Percentiles rank a stretch among this genome's conserved stretches.
These are phyloP conservation scores for Sanghuangporus sanghuang DNA, from an alignment of 1,284 basidiomycete species.

Conservation along the genomic window DNA sequence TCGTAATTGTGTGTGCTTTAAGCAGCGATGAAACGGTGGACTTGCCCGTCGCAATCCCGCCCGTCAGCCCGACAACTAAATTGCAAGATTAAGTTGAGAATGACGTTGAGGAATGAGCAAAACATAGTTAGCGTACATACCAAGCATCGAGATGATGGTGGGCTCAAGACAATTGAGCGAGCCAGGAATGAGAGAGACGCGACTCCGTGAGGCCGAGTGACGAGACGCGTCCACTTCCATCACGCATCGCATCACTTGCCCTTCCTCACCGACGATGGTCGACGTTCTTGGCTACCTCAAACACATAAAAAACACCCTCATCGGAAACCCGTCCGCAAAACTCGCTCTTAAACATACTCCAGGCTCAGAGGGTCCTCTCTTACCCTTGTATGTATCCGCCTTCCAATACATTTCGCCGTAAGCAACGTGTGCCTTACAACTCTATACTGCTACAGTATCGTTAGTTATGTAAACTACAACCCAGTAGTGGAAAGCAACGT, in stretches of 20 bases:
- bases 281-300: conserved; percentile 37
- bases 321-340: conserved; percentile 71
- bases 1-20: conserved; percentile 58
- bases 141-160: neutral
- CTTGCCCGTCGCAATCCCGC: conserved; percentile 96
- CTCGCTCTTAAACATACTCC: conserved; percentile 30
- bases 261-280: conserved; percentile 1
- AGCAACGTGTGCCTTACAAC: neutral
- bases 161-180: too few relatives aligned
- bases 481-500: neutral
- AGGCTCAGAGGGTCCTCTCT: conserved; percentile 4
- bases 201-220: too few relatives aligned
- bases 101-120: neutral
- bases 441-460: conserved; percentile 6
- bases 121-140: neutral
- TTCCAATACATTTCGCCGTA: neutral
- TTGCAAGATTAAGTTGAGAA: neutral
- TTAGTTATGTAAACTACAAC: conserved; percentile 12
- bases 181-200: too few relatives aligned
- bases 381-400: conserved; percentile 1
- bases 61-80: conserved; percentile 90
- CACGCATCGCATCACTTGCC: neutral
- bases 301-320: conserved; percentile 64
- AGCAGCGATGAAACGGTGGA: conserved; percentile 85
- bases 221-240: neutral